A percentile compares a stretch with the other conserved stretches of the same genome.
Evolutionary conservation across 306 rosid genomes (phyloP).

Genomic region (Morella rubra): DNA sequence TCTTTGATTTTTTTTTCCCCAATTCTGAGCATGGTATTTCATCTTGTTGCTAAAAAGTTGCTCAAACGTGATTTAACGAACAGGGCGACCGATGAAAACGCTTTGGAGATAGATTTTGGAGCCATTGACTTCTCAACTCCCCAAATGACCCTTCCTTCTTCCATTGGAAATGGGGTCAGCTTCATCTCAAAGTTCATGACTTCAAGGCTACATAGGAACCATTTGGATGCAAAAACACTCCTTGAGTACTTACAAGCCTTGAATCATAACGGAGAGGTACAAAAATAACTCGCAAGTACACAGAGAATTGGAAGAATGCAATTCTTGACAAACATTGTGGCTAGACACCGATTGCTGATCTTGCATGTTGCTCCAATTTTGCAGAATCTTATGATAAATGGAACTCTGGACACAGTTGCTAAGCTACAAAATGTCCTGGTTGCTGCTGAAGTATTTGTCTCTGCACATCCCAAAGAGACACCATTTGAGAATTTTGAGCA

Average conservation of each 20-base stretch:
- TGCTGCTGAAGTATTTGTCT: constrained; percentile 60
- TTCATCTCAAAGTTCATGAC: constrained; percentile 58
- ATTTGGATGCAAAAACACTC: constrained; percentile 55
- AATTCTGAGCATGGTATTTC: background rate
- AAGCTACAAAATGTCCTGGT: constrained; percentile 72
- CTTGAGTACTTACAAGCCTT: constrained; percentile 75
- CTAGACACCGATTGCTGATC: background rate
- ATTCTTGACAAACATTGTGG: background rate
- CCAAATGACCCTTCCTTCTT: constrained; percentile 58
- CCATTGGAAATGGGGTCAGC: constrained; percentile 75
- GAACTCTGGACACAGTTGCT: constrained; percentile 48
- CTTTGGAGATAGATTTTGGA: constrained; percentile 83
- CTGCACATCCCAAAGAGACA: constrained; percentile 50
- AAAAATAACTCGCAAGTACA: background rate
- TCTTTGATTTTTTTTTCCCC: background rate
- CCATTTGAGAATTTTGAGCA: constrained; percentile 60
- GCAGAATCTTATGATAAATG: constrained; percentile 74
- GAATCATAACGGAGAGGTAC: constrained; percentile 68
- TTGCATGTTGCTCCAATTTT: background rate
- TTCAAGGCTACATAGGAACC: constrained; percentile 48
- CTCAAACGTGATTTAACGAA: constrained; percentile 6
- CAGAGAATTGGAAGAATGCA: constrained; percentile 20
- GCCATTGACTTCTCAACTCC: constrained; percentile 71
- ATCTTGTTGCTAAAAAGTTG: constrained; percentile 2
- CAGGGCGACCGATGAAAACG: constrained; percentile 82